These are phyloP conservation scores for Elymus sibiricus DNA, from an alignment of 176 grass and related monocot species.

Conservation along the genomic window DNA sequence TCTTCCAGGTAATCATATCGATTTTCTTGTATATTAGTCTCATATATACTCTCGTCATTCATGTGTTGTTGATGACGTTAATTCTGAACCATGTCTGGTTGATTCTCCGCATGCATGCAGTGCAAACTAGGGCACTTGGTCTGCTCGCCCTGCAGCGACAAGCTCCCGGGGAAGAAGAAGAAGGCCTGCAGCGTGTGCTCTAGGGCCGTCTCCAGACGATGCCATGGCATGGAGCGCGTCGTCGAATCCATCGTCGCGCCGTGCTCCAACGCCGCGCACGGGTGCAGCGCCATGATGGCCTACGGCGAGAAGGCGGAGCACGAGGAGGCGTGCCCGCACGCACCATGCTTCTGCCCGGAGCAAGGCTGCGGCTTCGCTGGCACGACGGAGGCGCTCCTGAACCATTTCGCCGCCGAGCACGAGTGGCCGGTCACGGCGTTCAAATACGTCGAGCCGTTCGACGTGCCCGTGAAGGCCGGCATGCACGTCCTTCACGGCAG, in stretches of 20 bases:
- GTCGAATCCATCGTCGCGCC: conserved; percentile 15
- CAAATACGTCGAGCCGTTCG: not conserved
- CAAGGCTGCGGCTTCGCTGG: no score
- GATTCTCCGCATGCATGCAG: not conserved
- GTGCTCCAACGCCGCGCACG: not conserved
- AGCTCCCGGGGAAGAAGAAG: not conserved
- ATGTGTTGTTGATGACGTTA: no score
- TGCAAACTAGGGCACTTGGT: not conserved
- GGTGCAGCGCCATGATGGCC: no score
- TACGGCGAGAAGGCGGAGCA: no score
- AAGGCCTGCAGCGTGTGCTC: not conserved
- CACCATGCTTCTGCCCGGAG: no score
- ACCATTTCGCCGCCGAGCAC: no score
- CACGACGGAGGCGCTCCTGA: no score
- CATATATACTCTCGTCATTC: no score
- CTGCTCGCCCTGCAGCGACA: not conserved
- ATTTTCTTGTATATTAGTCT: no score
- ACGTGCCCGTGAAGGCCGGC: not conserved
- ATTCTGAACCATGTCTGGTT: no score
- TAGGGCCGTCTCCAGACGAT: not conserved
- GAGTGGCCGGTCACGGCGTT: not conserved
- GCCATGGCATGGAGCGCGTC: not conserved
- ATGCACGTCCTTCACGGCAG: not conserved
- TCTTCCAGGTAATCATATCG: no score
- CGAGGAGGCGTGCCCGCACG: no score